Base-by-base conservation (phyloP, 2,329 filamentous ascomycete species). In the Acephala macrosclerotiorum region DNA sequence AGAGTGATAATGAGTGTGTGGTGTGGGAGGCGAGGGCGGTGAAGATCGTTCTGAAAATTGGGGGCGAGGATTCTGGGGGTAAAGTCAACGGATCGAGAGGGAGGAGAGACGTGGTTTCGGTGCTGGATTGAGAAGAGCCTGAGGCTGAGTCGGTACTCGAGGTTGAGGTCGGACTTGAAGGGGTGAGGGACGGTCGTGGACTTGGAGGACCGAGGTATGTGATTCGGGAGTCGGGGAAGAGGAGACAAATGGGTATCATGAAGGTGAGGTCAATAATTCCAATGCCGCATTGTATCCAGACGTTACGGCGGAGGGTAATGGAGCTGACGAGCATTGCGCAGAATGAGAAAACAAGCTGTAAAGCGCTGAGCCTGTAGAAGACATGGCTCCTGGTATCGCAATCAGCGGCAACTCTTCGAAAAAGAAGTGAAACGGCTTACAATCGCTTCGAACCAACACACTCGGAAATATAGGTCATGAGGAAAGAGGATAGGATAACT, bases 261-360 rank as follows among this genome's bases (percentile, higher is more conserved):
- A 61, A 11, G 16, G 33, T n/a, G 14, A 65, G 47, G 18, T 36
- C 35, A 1, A 56, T 14, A 26, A 66, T 55, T 9, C 68, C 68
- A 14, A 66, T 60, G n/a, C 61, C 14, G 26, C 63, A 66, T 49
- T 66, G 68, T 0, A 65, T 12, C 61, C 66, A 70, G 25, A 70
- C 68, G 25, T 70, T 63, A 20, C 53, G 57, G n/a, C 68, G 66
- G 29, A 70, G 63, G 12, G 66, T 56, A 5, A 65, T 56, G 9
- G 68, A 64, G 60, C 63, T 66, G n/a, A 70, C 25, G 14, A 26
- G 40, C 29, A 70, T 51, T 11, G 35, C 66, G 5, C 67, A 33
- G n/a, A 70, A 70, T 2, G 57, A 55, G 18, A 65, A 53, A 1
- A 64, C 14, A 5, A 70, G 35, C 53, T 64, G 58, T 4, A 58